Base-by-base conservation (phyloP, 202 grass and related monocot genomes). In the Schoenoplectus triqueter region DNA sequence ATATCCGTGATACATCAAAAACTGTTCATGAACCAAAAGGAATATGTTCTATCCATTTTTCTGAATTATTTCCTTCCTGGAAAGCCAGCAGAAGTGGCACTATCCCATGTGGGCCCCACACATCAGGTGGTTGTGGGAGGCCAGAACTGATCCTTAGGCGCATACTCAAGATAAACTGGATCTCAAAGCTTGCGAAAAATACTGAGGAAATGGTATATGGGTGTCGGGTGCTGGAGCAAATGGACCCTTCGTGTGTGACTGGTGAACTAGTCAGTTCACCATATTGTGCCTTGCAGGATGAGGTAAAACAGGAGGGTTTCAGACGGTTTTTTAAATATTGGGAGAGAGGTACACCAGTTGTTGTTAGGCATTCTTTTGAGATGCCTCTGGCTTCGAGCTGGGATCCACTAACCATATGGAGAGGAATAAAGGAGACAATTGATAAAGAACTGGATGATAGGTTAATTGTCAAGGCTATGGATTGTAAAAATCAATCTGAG, bases 141-240 rank as follows among this genome's bases (percentile, higher is more conserved):
- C 92, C 92, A 66, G 91, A 98, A 67, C 83, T 98, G 83, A 80
- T 93, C 60, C 90, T 98, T 83, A 90, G 95, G 49, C 86, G 95
- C 15, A 87, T 98, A 90, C 92, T 98, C 56, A 98, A 98, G 88
- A 95, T 98, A 75, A 95, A 98, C 80, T 98, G 95, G 95, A 92
- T 98, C 54, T 82, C 88, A 72, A 98, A 98, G 61, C 91, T 98
- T 84, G 89, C 90, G 42, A 98, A 95, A 90, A 72, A 82, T 81
- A 89, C 95, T 31, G 92, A 98, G 77, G 95, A 98, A 88, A 95
- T 98, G 87, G 92, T 98, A 64, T 90, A 81, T 77, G 92, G 95
- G 59, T 98, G 95, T 85, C 94, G 77, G 87, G 89, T 85, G 82
- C 80, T 85, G 84, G 89, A 89, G 83, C 40, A 86, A 39, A 78